Evolutionary conservation across 1,139 yeast genomes (phyloP).

Genomic region (Scheffersomyces segobiensis): DNA sequence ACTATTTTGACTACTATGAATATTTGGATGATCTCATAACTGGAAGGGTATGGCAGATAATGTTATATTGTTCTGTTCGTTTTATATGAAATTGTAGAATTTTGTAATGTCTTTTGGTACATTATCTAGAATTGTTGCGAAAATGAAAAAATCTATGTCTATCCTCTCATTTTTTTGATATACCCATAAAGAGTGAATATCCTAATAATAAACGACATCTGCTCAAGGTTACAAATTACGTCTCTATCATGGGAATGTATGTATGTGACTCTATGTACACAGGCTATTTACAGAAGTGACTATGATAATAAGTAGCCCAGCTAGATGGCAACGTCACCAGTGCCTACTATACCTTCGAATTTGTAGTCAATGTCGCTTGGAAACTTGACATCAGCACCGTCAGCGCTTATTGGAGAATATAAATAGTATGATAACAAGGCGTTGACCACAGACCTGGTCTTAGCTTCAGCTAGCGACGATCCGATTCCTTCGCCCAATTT

Average conservation of each 20-base stretch:
- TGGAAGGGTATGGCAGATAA: background rate
- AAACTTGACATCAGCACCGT: slow-evolving; percentile 42
- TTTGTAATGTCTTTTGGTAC: background rate
- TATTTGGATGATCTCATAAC: background rate
- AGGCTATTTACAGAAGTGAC: slow-evolving; percentile 14
- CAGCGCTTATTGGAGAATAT: slow-evolving; percentile 68
- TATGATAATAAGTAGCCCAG: slow-evolving; percentile 4
- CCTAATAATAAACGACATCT: too few species aligned
- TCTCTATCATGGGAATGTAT: slow-evolving; percentile 1
- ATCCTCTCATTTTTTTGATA: too few species aligned
- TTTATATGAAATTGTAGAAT: background rate
- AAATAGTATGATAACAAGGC: slow-evolving; percentile 91
- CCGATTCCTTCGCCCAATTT: slow-evolving; percentile 96
- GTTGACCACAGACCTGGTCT: slow-evolving; percentile 87
- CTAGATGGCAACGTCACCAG: slow-evolving; percentile 54
- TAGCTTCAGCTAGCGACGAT: slow-evolving; percentile 86
- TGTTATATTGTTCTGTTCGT: background rate
- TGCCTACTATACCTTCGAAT: slow-evolving; percentile 51
- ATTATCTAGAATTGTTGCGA: background rate
- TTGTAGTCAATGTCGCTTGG: slow-evolving; percentile 60
- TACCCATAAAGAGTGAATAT: too few species aligned
- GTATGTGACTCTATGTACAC: slow-evolving; percentile 6
- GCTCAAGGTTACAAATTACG: background rate
- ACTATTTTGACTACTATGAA: background rate
- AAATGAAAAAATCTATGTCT: too few species aligned